Evolutionary conservation across 2,329 filamentous ascomycete species (phyloP), one percentile per base, ranked within the genome.

Genomic region (Dactylellina cionopaga): DNA sequence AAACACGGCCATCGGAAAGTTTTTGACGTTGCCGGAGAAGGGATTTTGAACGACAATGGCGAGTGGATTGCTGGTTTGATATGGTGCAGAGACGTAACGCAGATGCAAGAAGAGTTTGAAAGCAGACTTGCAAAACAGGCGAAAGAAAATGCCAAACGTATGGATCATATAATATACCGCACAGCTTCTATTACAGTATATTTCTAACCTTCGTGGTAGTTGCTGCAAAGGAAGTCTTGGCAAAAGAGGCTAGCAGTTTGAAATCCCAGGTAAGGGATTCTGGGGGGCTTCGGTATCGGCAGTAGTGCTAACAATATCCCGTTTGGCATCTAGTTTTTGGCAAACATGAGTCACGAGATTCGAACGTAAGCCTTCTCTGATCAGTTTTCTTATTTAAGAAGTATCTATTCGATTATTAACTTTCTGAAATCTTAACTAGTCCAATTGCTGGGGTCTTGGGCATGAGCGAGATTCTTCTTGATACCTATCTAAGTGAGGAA

Each of bases 311-410:
- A 47, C 17, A 46, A 11, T 24, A 25, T 27, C n/a, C n/a, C n/a
- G n/a, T n/a, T n/a, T n/a, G n/a, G 6, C 15, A 3, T 64, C 31
- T 76, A 65, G 58, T 77, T 77, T 80, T 82, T 91, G 44, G 89
- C 89, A 39, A 91, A 91, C 80, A 92, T 92, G 89, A 90, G 88
- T n/a, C 90, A 92, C 78, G 90, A 92, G 78, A 91, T 92, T 51
- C 65, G 76, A 60, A 77, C 76, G 74, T 76, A 69, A 49, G 63
- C 19, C 17, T n/a, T 19, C 29, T 24, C 19, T 9, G 47, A 3
- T 17, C 27, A 24, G 7, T 17, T 55, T 13, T 7, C 19, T 35
- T 31, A 1, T 5, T 10, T 33, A 4, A 11, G 13, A 15, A 13
- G 2, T n/a, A 13, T 29, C 5, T 10, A 29, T 31, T 19, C 29